Percentiles rank a stretch among this genome's conserved stretches.
These are phyloP conservation scores for Rehmannia glutinosa DNA, from an alignment of 257 asterid genomes.

Conservation along the genomic window DNA sequence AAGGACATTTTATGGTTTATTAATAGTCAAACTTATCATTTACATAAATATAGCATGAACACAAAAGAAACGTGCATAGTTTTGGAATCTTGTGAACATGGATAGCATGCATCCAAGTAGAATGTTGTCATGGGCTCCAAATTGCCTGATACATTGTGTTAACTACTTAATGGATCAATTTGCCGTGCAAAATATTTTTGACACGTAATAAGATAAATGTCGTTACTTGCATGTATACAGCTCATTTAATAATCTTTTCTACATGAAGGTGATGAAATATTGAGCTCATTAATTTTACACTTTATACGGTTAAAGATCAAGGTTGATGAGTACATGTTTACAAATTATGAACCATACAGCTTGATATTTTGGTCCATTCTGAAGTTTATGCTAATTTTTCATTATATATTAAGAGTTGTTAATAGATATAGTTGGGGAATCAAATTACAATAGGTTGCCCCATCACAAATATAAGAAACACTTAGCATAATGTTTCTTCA, in stretches of 20 bases:
- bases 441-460: no score
- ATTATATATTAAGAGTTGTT: no score
- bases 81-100: slow-evolving; percentile 32
- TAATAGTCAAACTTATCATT: slow-evolving; percentile 17
- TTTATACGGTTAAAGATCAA: neutral
- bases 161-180: slow-evolving; percentile 17
- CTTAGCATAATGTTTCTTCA: no score
- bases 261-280: slow-evolving; percentile 6
- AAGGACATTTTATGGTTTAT: slow-evolving; percentile 12
- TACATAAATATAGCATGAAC: slow-evolving; percentile 6
- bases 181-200: slow-evolving; percentile 18
- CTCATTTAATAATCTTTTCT: slow-evolving; percentile 2
- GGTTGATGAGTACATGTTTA: neutral
- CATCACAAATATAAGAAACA: no score
- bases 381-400: neutral
- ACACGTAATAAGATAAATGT: slow-evolving; percentile 28
- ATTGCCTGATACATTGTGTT: slow-evolving; percentile 26
- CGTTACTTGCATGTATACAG: slow-evolving; percentile 21
- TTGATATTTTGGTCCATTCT: neutral
- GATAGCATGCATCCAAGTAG: slow-evolving; percentile 27
- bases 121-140: slow-evolving; percentile 23
- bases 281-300: neutral
- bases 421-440: no score
- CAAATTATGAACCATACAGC: no score
- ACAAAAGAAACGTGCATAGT: slow-evolving; percentile 17